phyloP scores from a whole-genome alignment of 2,329 filamentous ascomycete species.

The Colletotrichum musae region DNA sequence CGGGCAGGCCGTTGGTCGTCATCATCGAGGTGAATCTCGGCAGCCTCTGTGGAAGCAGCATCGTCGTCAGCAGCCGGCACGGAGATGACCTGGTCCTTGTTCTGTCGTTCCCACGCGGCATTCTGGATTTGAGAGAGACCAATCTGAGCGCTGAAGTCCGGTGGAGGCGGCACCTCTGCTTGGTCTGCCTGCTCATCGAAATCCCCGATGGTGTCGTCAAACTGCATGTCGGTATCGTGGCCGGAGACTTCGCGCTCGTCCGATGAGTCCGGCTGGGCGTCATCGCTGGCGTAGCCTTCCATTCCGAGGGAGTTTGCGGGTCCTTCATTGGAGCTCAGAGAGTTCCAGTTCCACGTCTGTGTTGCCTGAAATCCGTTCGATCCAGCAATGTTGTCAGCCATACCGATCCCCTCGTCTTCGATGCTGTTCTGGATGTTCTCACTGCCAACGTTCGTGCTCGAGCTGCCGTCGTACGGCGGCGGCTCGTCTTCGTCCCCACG shows the following conservation, averaged over 20 bases:
- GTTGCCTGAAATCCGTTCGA: conserved; percentile 49
- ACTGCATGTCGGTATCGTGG: conserved; percentile 41
- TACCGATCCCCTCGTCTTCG: conserved; percentile 64
- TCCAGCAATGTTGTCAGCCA: conserved; percentile 52
- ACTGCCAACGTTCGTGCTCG: conserved; percentile 42
- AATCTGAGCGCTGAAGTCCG: conserved; percentile 42
- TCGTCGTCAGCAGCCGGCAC: conserved; percentile 55
- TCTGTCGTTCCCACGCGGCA: conserved; percentile 52
- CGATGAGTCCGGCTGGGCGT: conserved; percentile 58
- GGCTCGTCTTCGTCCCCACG: conserved; percentile 49
- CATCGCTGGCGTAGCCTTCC: conserved; percentile 59
- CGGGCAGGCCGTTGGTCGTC: conserved; percentile 47
- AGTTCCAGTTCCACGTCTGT: conserved; percentile 64
- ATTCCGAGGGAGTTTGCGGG: conserved; percentile 48
- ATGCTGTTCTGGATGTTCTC: conserved; percentile 58
- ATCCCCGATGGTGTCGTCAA: conserved; percentile 38
- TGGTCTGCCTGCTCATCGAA: conserved; percentile 26
- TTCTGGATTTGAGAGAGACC: conserved; percentile 50
- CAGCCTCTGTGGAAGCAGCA: conserved; percentile 59
- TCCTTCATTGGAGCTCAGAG: conserved; percentile 50
- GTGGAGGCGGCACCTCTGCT: conserved; percentile 44
- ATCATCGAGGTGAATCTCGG: conserved; percentile 65
- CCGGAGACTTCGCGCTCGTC: conserved; percentile 51
- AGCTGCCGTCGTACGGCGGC: conserved; percentile 49
- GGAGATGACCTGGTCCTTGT: conserved; percentile 53